These are phyloP conservation scores for Trichothecium sympodiale DNA, from an alignment of 2,329 filamentous ascomycete species.

Conservation along the genomic window DNA sequence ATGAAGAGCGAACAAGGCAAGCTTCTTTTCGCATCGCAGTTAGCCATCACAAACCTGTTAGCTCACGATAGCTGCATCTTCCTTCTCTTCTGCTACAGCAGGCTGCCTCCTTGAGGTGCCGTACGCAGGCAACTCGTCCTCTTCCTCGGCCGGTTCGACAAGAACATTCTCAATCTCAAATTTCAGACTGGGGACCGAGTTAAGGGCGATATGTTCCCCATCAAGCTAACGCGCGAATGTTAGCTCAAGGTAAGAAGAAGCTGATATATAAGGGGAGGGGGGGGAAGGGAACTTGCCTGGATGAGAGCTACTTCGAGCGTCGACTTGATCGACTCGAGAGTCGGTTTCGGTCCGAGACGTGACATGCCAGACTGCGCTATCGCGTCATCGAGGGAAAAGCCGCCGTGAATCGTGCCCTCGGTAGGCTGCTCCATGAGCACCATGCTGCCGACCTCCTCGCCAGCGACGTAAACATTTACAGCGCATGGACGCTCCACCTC, in stretches of 20 bases:
- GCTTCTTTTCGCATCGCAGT: too few relatives aligned
- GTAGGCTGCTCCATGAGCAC: conserved; percentile 24
- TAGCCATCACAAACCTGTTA: too few relatives aligned
- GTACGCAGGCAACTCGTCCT: conserved; percentile 1
- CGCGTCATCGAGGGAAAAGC: conserved; percentile 41
- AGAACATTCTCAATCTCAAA: conserved; percentile 4
- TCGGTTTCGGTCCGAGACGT: conserved; percentile 8
- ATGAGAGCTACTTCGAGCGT: conserved; percentile 20
- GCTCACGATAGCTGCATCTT: background rate
- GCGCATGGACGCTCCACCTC: conserved; percentile 23
- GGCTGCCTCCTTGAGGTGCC: conserved; percentile 1
- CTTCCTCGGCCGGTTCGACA: background rate
- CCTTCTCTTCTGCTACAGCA: background rate
- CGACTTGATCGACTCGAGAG: conserved; percentile 14
- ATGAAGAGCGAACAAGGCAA: too few relatives aligned
- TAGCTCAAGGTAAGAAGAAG: background rate
- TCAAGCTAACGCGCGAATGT: background rate
- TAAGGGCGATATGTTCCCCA: conserved; percentile 1
- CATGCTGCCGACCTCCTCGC: conserved; percentile 19
- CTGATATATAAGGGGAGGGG: background rate
- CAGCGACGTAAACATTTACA: conserved; percentile 21
- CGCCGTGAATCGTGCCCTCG: conserved; percentile 18
- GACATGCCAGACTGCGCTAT: conserved; percentile 46
- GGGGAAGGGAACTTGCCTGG: conserved; percentile 13
- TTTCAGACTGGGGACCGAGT: conserved; percentile 1